phyloP scores from a whole-genome alignment of 2,329 filamentous ascomycete species.

The Samsoniella hepiali region DNA sequence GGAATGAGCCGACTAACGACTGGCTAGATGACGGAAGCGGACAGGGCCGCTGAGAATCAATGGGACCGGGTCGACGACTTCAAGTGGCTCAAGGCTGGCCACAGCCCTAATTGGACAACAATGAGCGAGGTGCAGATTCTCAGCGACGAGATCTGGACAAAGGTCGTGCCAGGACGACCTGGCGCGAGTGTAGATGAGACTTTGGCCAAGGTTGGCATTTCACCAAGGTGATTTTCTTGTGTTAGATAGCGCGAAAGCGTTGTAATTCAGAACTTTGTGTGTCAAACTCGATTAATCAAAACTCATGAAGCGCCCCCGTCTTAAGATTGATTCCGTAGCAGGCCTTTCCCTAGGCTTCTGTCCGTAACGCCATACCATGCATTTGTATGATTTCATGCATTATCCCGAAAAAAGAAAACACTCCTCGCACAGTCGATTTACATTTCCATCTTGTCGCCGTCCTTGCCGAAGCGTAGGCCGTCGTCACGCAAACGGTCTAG shows the following conservation, averaged over 20 bases:
- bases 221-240: slow-evolving; percentile 14
- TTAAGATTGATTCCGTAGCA: background rate
- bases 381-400: background rate
- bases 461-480: slow-evolving; percentile 39
- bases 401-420: background rate
- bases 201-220: slow-evolving; percentile 49
- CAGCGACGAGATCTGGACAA: slow-evolving; percentile 63
- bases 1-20: background rate
- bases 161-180: slow-evolving; percentile 61
- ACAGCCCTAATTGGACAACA: slow-evolving; percentile 83
- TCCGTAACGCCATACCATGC: slow-evolving; percentile 14
- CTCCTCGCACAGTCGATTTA: slow-evolving; percentile 23
- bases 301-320: background rate
- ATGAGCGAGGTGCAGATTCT: slow-evolving; percentile 60
- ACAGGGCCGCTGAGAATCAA: slow-evolving; percentile 53
- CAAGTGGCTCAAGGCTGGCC: slow-evolving; percentile 86
- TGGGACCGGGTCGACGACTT: slow-evolving; percentile 96
- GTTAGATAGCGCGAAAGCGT: background rate
- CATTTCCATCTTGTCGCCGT: slow-evolving; percentile 41
- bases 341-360: background rate
- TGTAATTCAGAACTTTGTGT: slow-evolving; percentile 1
- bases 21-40: slow-evolving; percentile 28
- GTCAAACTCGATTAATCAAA: background rate
- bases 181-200: slow-evolving; percentile 63
- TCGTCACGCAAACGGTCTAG: slow-evolving; percentile 53